phyloP scores from a whole-genome alignment of 2,329 filamentous ascomycete genomes.

The Trichoderma simmonsii region DNA sequence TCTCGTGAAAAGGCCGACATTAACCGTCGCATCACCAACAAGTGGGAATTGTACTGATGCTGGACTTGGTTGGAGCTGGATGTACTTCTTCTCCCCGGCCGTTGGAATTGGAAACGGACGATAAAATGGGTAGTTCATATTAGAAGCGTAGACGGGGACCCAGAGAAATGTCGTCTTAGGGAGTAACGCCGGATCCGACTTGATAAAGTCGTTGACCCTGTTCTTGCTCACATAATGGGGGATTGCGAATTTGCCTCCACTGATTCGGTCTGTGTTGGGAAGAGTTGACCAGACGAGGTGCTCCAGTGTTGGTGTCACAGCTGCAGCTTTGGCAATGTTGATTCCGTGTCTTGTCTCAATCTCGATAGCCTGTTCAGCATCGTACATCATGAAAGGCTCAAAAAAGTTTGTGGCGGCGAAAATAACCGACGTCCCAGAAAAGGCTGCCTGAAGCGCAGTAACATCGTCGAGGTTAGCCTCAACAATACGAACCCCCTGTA shows the following conservation, averaged over 20 bases:
- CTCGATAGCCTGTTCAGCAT: conserved; percentile 19
- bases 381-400: not conserved
- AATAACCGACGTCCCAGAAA: not conserved
- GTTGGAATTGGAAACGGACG: not conserved
- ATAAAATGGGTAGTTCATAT: not conserved
- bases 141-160: not conserved
- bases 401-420: not conserved
- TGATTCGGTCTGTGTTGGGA: not conserved
- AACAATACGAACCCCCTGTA: not conserved
- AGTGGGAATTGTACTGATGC: too few relatives aligned
- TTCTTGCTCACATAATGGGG: not conserved
- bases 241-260: not conserved
- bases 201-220: not conserved
- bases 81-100: not conserved
- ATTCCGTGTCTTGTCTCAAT: conserved; percentile 20
- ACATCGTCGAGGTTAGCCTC: not conserved
- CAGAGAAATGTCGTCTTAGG: not conserved
- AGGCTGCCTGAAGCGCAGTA: not conserved
- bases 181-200: not conserved
- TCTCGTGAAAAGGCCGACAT: not conserved
- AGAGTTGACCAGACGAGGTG: not conserved
- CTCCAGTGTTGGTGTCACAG: not conserved
- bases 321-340: not conserved
- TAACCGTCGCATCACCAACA: not conserved
- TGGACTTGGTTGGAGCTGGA: not conserved